Evolutionary conservation across 768 basidiomycete species (phyloP), one percentile per base, ranked within the genome.

Genomic region (Terana coerulea): DNA sequence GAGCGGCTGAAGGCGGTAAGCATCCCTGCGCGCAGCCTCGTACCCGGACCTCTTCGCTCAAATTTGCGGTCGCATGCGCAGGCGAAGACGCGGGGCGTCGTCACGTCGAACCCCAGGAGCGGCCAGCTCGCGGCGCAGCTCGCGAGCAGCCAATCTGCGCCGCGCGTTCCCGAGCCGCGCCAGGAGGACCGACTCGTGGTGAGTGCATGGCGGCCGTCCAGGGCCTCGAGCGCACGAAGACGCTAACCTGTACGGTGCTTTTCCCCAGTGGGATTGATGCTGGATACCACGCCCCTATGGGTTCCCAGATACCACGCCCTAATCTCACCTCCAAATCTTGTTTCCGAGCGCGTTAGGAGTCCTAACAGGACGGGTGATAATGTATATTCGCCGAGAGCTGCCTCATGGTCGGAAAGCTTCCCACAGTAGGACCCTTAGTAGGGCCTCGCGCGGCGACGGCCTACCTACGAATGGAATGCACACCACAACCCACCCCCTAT

Each of bases 171-270:
- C 54, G 66, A 73, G 60, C 60, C 67, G 57, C 66, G 65, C 55
- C 66, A 69, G 59, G 69, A 74, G 59, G 72, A 69, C 46, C 59
- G 53, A 46, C 67, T 76, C 57, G 73, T 79, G 73, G 76, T 77
- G 58, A 63, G 75, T 67, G 53, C 61, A 57, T 61, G 53, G 54
- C 50, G 46, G 56, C 51, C 53, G 57, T 17, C 52, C 49, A 53
- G 36, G 47, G 24, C 26, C 48, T 48, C 34, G 5, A 19, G 45
- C 40, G 41, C 6, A 46, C 47, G 33, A 17, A 40, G 29, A 26
- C n/a, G n/a, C 30, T 43, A 35, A 34, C 31, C 45, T 34, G 52
- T 56, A 48, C 56, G 59, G 56, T 48, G 56, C 59, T 58, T 62
- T 55, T 59, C 54, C 47, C 36, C 57, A 77, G 74, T 76, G 75